These are phyloP conservation scores for Skeletonema grethae DNA, from an alignment of 108 stramenopile genomes.

Conservation along the genomic window DNA sequence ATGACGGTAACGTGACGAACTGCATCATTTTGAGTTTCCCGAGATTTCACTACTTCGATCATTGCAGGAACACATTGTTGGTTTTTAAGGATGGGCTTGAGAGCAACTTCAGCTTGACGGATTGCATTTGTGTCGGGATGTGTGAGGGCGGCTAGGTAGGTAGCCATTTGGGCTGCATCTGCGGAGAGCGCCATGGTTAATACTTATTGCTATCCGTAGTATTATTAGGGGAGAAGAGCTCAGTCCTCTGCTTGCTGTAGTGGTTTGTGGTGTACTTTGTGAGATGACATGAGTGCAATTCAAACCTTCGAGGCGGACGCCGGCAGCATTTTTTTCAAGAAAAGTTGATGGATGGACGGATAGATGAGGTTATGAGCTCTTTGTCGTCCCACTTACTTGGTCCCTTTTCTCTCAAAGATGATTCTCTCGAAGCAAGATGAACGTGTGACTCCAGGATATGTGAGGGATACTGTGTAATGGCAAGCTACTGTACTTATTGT, in stretches of 20 bases:
- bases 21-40: slow-evolving; percentile 58
- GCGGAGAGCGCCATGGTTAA: slow-evolving; percentile 46
- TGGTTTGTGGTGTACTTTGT: background rate
- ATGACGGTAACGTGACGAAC: slow-evolving; percentile 92
- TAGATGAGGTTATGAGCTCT: background rate
- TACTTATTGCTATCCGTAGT: background rate
- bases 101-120: slow-evolving; percentile 82
- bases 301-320: too few species aligned
- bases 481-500: too few species aligned
- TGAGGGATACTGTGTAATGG: too few species aligned
- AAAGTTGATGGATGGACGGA: too few species aligned
- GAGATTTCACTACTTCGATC: slow-evolving; percentile 65
- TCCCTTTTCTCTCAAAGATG: too few species aligned
- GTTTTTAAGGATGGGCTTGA: slow-evolving; percentile 88
- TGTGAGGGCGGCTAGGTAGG: slow-evolving; percentile 73
- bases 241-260: background rate
- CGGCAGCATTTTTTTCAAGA: too few species aligned
- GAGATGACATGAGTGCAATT: background rate
- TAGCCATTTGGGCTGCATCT: slow-evolving; percentile 53
- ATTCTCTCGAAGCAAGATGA: too few species aligned
- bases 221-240: background rate
- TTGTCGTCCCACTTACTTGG: background rate
- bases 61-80: slow-evolving; percentile 78
- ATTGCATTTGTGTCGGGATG: slow-evolving; percentile 90
- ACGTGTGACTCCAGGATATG: too few species aligned